Conservation (phyloP, 495 filamentous ascomycete species). For the Neurospora sp. region DNA sequence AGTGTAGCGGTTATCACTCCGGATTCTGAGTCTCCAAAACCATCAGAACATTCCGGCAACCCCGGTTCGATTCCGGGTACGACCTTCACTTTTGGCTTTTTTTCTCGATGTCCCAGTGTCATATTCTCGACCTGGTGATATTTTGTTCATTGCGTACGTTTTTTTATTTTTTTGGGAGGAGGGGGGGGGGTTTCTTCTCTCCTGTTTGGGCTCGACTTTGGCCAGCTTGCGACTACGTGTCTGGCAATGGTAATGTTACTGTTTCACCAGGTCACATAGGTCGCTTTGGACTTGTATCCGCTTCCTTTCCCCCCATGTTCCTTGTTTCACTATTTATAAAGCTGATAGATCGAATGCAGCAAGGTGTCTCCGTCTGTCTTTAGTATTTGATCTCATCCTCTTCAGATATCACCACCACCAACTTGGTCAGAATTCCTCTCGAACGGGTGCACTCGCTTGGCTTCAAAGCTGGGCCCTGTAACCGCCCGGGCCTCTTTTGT, state of each 20-base stretch:
- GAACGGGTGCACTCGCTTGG: neutral
- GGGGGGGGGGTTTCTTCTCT: neutral
- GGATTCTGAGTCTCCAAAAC: neutral
- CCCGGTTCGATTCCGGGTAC: conserved; percentile 27
- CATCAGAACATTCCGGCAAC: conserved; percentile 13
- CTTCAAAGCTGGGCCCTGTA: neutral
- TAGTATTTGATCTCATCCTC: neutral
- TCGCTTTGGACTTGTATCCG: neutral
- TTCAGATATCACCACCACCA: neutral
- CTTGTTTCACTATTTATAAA: neutral
- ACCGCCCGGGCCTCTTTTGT: neutral
- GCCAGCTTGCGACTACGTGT: neutral
- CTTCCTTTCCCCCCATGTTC: neutral
- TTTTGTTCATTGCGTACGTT: neutral
- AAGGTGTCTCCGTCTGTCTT: neutral
- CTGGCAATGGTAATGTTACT: neutral
- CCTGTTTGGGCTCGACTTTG: neutral
- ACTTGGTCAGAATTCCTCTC: neutral
- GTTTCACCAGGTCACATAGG: neutral
- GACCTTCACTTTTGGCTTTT: conserved; percentile 8
- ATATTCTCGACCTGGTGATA: neutral
- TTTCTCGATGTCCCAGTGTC: neutral
- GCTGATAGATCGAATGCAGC: neutral
- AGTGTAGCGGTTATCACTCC: conserved; percentile 1
- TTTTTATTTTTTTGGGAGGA: no score